Conservation (phyloP, 2,329 filamentous ascomycete species). For the Cryphonectria carpinicola region DNA sequence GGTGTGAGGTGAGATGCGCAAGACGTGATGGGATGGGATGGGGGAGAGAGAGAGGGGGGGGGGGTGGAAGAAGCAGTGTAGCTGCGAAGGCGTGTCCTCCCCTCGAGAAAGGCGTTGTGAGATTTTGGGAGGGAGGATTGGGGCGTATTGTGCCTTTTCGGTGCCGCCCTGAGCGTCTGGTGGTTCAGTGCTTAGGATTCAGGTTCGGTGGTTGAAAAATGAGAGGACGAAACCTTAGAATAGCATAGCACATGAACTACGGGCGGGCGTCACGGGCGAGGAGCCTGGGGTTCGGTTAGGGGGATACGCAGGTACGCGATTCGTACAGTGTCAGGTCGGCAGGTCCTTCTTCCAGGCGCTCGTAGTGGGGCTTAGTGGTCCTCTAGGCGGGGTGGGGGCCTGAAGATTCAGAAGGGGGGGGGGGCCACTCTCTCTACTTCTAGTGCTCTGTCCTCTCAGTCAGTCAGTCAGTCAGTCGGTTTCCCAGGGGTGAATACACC, state of each 20-base stretch:
- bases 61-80: neutral
- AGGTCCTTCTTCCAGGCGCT: neutral
- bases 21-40: conserved; percentile 1
- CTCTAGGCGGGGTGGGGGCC: neutral
- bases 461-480: no score
- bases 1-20: neutral
- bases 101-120: neutral
- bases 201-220: conserved; percentile 2
- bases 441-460: neutral
- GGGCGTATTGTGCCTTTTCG: conserved; percentile 1
- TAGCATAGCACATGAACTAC: neutral
- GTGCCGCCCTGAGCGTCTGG: neutral
- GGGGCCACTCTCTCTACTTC: neutral
- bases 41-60: no score
- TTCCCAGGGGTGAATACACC: no score
- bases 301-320: neutral
- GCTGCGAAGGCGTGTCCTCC: neutral
- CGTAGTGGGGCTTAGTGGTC: neutral
- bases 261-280: neutral
- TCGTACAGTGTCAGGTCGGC: neutral
- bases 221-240: conserved; percentile 9
- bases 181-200: neutral
- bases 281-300: neutral
- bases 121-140: conserved; percentile 12
- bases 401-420: neutral